A percentile compares a stretch with the other conserved stretches of the same genome.
Evolutionary conservation across 2,329 filamentous ascomycete genomes (phyloP).

Genomic region (Pseudopithomyces chartarum): DNA sequence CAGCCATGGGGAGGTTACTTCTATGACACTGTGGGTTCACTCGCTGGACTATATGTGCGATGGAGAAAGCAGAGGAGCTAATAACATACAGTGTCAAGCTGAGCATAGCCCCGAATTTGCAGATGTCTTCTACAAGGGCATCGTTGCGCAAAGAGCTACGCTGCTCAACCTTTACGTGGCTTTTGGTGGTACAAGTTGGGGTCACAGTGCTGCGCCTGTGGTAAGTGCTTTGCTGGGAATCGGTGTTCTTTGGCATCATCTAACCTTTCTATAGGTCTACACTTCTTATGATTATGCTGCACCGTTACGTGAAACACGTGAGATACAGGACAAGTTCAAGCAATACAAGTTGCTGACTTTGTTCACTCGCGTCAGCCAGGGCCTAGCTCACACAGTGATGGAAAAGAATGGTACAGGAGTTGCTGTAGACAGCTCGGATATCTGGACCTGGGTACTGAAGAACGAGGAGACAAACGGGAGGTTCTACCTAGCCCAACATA

Average conservation of each 20-base stretch:
- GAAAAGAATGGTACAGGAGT: conserved; percentile 60
- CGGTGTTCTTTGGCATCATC: background rate
- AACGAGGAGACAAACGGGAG: conserved; percentile 57
- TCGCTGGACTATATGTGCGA: too few relatives aligned
- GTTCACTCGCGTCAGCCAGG: conserved; percentile 59
- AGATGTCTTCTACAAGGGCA: conserved; percentile 63
- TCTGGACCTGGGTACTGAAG: conserved; percentile 59
- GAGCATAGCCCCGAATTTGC: conserved; percentile 56
- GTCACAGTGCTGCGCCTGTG: conserved; percentile 49
- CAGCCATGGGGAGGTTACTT: conserved; percentile 59
- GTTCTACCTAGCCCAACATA: conserved; percentile 58
- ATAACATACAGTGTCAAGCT: conserved; percentile 43
- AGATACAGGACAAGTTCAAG: conserved; percentile 58
- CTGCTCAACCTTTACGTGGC: conserved; percentile 59
- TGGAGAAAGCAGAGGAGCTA: too few relatives aligned
- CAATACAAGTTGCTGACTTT: conserved; percentile 61
- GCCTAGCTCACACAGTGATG: conserved; percentile 59
- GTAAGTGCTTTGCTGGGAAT: conserved; percentile 15
- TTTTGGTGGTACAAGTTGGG: conserved; percentile 63
- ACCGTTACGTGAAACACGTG: conserved; percentile 59
- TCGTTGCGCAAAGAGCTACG: conserved; percentile 57
- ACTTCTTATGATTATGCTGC: conserved; percentile 54
- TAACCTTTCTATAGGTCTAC: conserved; percentile 46
- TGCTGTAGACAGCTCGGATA: conserved; percentile 43
- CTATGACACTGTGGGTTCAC: conserved; percentile 46